These are phyloP conservation scores for Lyophyllum decastes DNA, from an alignment of 768 basidiomycete species.

Conservation along the genomic window DNA sequence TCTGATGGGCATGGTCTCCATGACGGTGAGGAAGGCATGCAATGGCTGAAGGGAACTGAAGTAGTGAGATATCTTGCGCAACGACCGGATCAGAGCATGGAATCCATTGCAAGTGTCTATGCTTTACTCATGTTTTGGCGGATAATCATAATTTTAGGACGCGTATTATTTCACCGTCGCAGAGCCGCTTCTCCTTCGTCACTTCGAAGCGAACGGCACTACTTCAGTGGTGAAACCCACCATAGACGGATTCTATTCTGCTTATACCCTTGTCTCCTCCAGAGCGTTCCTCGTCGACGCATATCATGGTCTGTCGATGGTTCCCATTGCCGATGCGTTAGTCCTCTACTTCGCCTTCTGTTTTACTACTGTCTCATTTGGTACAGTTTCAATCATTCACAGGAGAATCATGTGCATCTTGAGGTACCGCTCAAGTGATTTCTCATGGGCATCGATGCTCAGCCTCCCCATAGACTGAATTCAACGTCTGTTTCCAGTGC, in stretches of 20 bases:
- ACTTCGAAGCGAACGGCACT: conserved; percentile 10
- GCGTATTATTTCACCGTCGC: conserved; percentile 37
- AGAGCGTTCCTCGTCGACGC: conserved; percentile 83
- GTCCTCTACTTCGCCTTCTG: conserved; percentile 27
- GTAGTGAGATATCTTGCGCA: conserved; percentile 17
- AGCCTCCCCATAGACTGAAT: conserved; percentile 54
- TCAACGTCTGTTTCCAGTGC: conserved; percentile 71
- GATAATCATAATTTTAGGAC: conserved; percentile 8
- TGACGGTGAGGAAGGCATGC: conserved; percentile 32
- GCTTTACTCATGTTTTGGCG: not conserved
- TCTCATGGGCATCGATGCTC: not conserved
- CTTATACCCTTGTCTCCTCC: conserved; percentile 71
- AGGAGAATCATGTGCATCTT: conserved; percentile 71
- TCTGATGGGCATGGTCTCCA: conserved; percentile 21
- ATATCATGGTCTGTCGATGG: conserved; percentile 80
- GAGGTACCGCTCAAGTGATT: conserved; percentile 45
- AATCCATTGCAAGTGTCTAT: conserved; percentile 12
- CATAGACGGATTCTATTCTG: conserved; percentile 47
- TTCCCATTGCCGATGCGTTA: conserved; percentile 83
- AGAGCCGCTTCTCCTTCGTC: conserved; percentile 29
- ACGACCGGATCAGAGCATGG: conserved; percentile 1
- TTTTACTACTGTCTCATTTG: conserved; percentile 10
- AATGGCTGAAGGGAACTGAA: conserved; percentile 48
- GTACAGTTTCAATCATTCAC: conserved; percentile 72
- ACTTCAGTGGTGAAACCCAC: conserved; percentile 19